A percentile compares a stretch with the other conserved stretches of the same genome.
These are phyloP conservation scores for Candida rishiriensis DNA, from an alignment of 805 yeast genomes.

Conservation along the genomic window DNA sequence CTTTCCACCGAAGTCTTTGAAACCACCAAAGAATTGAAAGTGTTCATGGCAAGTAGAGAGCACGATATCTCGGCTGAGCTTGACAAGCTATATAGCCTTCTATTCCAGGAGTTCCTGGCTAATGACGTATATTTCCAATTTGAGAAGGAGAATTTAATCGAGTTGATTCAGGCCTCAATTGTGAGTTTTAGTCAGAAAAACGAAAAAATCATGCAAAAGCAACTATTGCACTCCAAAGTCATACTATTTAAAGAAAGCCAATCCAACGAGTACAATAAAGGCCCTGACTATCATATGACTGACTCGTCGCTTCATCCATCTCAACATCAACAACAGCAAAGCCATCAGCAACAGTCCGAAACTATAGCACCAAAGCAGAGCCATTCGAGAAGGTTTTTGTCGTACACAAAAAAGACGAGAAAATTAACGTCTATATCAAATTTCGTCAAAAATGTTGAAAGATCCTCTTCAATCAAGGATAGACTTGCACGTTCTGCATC, in stretches of 20 bases:
- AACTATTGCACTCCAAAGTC: constrained; percentile 28
- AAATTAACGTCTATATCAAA: constrained; percentile 28
- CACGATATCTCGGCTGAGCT: constrained; percentile 46
- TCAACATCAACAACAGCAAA: neutral
- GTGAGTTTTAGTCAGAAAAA: constrained; percentile 39
- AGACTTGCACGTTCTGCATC: constrained; percentile 8
- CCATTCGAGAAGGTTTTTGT: constrained; percentile 6
- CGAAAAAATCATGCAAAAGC: constrained; percentile 34
- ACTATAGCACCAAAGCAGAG: neutral
- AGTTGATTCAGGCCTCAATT: constrained; percentile 41
- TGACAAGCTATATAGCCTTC: constrained; percentile 69
- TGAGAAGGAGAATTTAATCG: constrained; percentile 67
- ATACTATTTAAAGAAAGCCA: constrained; percentile 19
- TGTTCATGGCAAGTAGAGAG: constrained; percentile 46
- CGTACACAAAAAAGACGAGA: constrained; percentile 18
- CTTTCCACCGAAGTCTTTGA: constrained; percentile 55
- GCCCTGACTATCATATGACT: neutral
- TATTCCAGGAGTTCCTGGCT: constrained; percentile 64
- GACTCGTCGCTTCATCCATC: neutral
- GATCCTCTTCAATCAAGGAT: constrained; percentile 34
- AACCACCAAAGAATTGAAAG: constrained; percentile 62
- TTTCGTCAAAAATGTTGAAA: constrained; percentile 51
- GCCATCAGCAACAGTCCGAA: neutral
- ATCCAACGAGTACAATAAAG: constrained; percentile 6
- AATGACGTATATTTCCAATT: constrained; percentile 64